Evolutionary conservation across 1,284 basidiomycete genomes (phyloP).

Genomic region (Waitea zeae): DNA sequence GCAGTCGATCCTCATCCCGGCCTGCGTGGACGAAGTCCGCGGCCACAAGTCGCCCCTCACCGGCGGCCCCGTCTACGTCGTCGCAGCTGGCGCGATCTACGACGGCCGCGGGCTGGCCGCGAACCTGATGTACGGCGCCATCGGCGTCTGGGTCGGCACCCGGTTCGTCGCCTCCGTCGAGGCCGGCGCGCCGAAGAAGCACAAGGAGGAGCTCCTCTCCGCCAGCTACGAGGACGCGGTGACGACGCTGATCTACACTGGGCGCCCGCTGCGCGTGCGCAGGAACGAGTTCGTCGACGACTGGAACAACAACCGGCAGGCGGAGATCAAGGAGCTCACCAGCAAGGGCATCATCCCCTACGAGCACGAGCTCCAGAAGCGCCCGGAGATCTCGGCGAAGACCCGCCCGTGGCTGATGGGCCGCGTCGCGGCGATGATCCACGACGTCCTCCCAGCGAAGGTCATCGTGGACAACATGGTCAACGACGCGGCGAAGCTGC

Average conservation of each 20-base stretch:
- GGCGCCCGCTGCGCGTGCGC: constrained; percentile 72
- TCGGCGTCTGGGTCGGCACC: constrained; percentile 70
- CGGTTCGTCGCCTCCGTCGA: constrained; percentile 77
- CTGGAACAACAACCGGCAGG: constrained; percentile 56
- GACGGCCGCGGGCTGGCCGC: constrained; percentile 79
- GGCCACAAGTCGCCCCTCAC: constrained; percentile 62
- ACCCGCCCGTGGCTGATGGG: constrained; percentile 62
- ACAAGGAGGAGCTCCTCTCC: constrained; percentile 59
- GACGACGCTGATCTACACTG: constrained; percentile 74
- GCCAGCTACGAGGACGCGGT: constrained; percentile 58
- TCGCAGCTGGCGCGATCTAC: constrained; percentile 77
- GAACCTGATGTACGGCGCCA: constrained; percentile 70
- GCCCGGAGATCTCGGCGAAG: constrained; percentile 54
- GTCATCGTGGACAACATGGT: constrained; percentile 74
- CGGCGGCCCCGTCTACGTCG: constrained; percentile 61
- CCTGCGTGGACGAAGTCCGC: constrained; percentile 67
- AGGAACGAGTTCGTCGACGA: constrained; percentile 68
- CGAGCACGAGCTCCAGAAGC: constrained; percentile 49
- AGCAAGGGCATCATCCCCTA: constrained; percentile 64
- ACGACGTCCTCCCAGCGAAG: constrained; percentile 64
- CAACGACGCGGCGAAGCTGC: constrained; percentile 36
- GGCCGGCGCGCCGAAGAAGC: constrained; percentile 65
- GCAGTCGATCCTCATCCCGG: constrained; percentile 65
- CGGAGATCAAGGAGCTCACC: constrained; percentile 62
- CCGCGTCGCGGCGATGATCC: constrained; percentile 55